Conservation (phyloP, 164 flowering plant species). For the Berberis thunbergii region DNA sequence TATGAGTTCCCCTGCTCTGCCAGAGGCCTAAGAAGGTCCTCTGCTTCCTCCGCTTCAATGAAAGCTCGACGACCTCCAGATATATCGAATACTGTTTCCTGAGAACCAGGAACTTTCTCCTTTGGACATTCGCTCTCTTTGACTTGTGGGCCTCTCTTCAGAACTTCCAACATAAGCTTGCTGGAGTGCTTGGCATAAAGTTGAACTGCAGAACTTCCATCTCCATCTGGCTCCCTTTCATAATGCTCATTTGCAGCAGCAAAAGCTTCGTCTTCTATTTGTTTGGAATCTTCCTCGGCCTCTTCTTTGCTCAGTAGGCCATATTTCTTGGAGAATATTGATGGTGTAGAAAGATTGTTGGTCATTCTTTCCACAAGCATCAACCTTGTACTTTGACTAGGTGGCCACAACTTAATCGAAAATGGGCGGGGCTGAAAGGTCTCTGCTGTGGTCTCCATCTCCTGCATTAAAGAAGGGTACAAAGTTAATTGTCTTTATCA, state of each 20-base stretch:
- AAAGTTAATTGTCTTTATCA: too few relatives aligned
- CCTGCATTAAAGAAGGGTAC: background rate
- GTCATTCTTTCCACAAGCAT: slow-evolving; percentile 77
- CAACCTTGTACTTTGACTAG: slow-evolving; percentile 64
- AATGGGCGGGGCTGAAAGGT: slow-evolving; percentile 30
- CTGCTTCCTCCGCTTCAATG: slow-evolving; percentile 72
- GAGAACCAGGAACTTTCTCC: slow-evolving; percentile 11
- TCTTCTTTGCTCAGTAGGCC: slow-evolving; percentile 54
- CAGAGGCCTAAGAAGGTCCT: slow-evolving; percentile 57
- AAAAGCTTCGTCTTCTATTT: slow-evolving; percentile 72
- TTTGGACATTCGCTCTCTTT: slow-evolving; percentile 13
- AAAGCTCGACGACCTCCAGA: slow-evolving; percentile 68
- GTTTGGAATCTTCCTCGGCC: slow-evolving; percentile 65
- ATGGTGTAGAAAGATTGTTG: slow-evolving; percentile 60
- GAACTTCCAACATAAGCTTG: slow-evolving; percentile 64
- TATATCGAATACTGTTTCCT: slow-evolving; percentile 60
- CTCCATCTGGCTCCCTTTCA: slow-evolving; percentile 89
- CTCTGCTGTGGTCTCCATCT: slow-evolving; percentile 27
- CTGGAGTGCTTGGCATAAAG: slow-evolving; percentile 92
- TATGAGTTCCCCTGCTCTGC: slow-evolving; percentile 49
- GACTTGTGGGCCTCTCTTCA: slow-evolving; percentile 53
- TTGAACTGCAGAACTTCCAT: slow-evolving; percentile 93
- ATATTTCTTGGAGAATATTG: slow-evolving; percentile 73
- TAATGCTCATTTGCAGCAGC: slow-evolving; percentile 50
- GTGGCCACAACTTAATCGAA: slow-evolving; percentile 93